Percentiles rank a stretch among this genome's conserved stretches.
Evolutionary conservation across 257 asterid genomes (phyloP).

Genomic region (Ajuga chamaepitys): DNA sequence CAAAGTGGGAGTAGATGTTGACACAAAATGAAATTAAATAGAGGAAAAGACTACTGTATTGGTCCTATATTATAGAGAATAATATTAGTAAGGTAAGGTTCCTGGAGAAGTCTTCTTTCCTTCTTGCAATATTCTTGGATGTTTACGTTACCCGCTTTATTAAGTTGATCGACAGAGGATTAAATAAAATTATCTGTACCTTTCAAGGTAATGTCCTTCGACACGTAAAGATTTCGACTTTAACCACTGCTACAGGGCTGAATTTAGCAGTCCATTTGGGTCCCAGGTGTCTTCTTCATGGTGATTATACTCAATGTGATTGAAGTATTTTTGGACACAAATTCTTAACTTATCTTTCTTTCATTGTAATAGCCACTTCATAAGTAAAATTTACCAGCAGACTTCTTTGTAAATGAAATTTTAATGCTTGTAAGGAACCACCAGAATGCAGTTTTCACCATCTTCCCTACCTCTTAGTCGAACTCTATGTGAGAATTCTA

Average conservation of each 20-base stretch:
- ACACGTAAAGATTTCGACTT: not conserved
- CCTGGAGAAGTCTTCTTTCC: slow-evolving; percentile 27
- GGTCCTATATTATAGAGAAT: slow-evolving; percentile 9
- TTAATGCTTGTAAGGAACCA: not conserved
- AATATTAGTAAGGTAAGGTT: slow-evolving; percentile 24
- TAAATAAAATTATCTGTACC: slow-evolving; percentile 11
- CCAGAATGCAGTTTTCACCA: not conserved
- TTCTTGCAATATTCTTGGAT: slow-evolving; percentile 40
- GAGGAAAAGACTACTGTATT: slow-evolving; percentile 25
- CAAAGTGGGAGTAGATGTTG: slow-evolving; percentile 14
- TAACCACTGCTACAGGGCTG: slow-evolving; percentile 12
- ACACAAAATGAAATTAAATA: slow-evolving; percentile 12
- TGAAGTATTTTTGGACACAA: not conserved
- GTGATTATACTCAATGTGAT: not conserved
- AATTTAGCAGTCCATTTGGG: slow-evolving; percentile 26
- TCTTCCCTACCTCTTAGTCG: no score
- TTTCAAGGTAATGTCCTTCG: slow-evolving; percentile 20
- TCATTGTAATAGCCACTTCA: no score
- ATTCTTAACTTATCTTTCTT: not conserved
- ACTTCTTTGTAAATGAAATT: not conserved
- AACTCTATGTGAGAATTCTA: not conserved
- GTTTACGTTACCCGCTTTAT: slow-evolving; percentile 2
- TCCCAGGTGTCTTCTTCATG: slow-evolving; percentile 23
- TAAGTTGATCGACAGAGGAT: not conserved
- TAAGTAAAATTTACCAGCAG: not conserved